Evolutionary conservation across 2,329 filamentous ascomycete species (phyloP), one percentile per base, ranked within the genome.

Genomic region (Neonectria hederae): DNA sequence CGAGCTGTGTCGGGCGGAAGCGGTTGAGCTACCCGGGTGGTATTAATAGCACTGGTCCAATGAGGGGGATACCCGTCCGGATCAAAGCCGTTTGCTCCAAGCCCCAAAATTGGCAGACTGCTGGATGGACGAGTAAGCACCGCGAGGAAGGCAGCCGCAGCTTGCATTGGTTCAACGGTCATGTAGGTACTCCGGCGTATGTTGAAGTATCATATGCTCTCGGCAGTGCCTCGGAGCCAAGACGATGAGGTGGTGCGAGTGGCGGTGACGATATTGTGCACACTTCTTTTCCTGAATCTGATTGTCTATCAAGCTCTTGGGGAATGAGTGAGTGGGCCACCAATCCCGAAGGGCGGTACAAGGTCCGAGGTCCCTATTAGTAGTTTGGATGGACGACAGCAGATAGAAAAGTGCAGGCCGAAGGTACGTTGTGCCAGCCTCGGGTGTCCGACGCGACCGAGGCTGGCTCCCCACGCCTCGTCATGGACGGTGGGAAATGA

Each of bases 401-500:
- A 48, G 22, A 43, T 30, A 30, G 35, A 24, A 32, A 43, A 42
- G 21, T 21, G 30, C 19, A 42, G 14, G 51, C 43, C 43, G 42
- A 45, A 56, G 42, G 35, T 53, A 22, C 46, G 35, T 22, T 42
- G 24, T 48, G 46, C 63, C 60, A 65, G 65, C 68, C 63, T 71
- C 59, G 64, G 63, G 63, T 52, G 28, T 51, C 63, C 53, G 59
- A 66, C 61, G 58, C 60, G 70, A 53, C 67, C 69, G 62, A 72
- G 65, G 70, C 70, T 72, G 63, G 66, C 63, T 65, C 67, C 48
- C 48, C 54, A 56, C 62, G 60, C 63, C 54, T 67, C 68, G 66
- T 71, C 62, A 65, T 61, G 65, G 63, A 64, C 56, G 55, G 38
- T 61, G 65, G 70, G 72, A 74, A 73, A 74, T 74, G 72, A 74